These are phyloP conservation scores for Cucurbita pepo DNA, from an alignment of 306 rosid genomes.

Conservation along the genomic window DNA sequence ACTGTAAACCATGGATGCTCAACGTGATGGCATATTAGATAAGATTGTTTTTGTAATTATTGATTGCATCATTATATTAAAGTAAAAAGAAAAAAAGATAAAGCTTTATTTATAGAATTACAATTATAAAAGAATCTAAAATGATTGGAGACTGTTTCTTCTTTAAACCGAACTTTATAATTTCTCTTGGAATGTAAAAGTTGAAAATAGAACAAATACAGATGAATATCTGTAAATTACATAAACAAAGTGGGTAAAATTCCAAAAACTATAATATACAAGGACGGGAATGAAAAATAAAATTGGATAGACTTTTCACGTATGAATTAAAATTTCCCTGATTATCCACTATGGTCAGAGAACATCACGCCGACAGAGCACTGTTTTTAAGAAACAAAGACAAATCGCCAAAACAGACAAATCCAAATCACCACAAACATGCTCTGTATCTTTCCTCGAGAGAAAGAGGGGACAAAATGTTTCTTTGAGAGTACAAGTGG, in stretches of 20 bases:
- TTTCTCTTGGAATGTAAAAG: too few species aligned
- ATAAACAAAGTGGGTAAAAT: neutral
- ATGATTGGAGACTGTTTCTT: neutral
- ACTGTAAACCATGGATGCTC: too few species aligned
- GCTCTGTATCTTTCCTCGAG: neutral
- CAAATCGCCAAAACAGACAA: neutral
- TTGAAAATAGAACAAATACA: too few species aligned
- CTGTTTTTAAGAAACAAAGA: neutral
- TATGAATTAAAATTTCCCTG: neutral
- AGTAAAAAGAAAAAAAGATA: neutral
- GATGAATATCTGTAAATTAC: neutral
- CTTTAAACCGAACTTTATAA: too few species aligned
- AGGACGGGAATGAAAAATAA: neutral
- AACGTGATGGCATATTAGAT: too few species aligned
- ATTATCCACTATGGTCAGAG: neutral
- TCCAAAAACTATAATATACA: neutral
- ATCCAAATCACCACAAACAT: neutral
- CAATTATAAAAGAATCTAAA: neutral
- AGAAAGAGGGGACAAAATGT: neutral
- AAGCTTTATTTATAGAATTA: neutral
- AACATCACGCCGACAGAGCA: slow-evolving; percentile 8
- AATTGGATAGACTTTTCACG: neutral
- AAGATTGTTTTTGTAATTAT: too few species aligned
- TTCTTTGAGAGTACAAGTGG: neutral
- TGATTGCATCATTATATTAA: neutral